Base-by-base conservation (phyloP, 2,329 filamentous ascomycete genomes). In the Hypoxylon sp. region DNA sequence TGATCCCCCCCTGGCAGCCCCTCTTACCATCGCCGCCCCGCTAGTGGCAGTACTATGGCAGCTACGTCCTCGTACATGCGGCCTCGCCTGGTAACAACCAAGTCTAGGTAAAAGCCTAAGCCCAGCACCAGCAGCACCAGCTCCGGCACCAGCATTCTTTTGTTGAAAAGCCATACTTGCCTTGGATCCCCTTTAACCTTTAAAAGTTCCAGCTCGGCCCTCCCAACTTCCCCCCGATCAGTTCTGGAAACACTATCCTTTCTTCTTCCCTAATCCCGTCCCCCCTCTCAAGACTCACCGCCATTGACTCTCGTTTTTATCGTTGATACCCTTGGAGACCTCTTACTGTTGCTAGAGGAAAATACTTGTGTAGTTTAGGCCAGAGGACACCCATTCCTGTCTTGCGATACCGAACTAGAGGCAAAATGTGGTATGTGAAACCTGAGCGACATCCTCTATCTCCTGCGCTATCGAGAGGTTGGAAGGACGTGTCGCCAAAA, bases 391-490 rank as follows among this genome's bases (percentile, higher is more conserved):
- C 20, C 44, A 56, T 61, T 64, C 50, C 55, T 62, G 48, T 46
- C 64, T 60, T 62, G 48, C 57, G 50, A 62, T 30, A 60, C 50
- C 51, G 28, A 63, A 52, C 42, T 42, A 53, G 50, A 69, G 63
- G 38, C 73, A 76, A 71, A 58, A 77, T 77, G 75, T 77, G 75
- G 75, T 77, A 76, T 61, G 75, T 76, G 57, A 61, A 54, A 71
- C 65, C 57, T 59, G 48, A 71, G 45, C 40, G 53, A 61, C 58
- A 54, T 51, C 32, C 38, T 24, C 24, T 49, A 11, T 22, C 45
- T 50, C 54, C 44, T 55, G 22, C 46, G 44, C 30, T 30, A n/a
- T 48, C 55, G 16, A 46, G 32, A 48, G 32, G 45, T 20, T 55
- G 42, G 36, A 50, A 45, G 22, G 53, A 49, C 5, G 22, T 52